Conservation (phyloP, 2,329 filamentous ascomycete genomes). For the Lasiodiplodia sp. region DNA sequence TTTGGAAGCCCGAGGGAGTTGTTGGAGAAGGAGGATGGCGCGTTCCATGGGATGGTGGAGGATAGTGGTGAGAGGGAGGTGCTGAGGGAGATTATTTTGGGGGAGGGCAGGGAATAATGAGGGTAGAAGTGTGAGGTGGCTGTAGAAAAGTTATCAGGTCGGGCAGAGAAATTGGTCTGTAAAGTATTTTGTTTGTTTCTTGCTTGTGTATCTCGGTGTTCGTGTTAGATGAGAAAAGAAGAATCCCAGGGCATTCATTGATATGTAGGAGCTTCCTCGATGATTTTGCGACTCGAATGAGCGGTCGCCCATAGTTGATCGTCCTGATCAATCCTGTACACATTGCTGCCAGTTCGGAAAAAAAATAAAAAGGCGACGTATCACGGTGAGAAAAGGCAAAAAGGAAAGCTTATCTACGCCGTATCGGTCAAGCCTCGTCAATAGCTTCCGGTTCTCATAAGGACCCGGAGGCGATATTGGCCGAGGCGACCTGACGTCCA, state of each 20-base stretch:
- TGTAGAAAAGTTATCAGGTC: neutral
- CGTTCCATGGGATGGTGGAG: slow-evolving; percentile 27
- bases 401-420: too few relatives aligned
- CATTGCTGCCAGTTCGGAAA: too few relatives aligned
- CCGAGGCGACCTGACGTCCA: too few relatives aligned
- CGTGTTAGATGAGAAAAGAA: neutral
- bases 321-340: too few relatives aligned
- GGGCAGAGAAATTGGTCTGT: neutral
- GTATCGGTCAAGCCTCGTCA: too few relatives aligned
- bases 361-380: too few relatives aligned
- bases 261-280: neutral
- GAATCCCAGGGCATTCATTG: neutral
- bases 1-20: slow-evolving; percentile 25
- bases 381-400: too few relatives aligned
- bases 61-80: slow-evolving; percentile 24
- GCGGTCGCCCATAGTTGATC: neutral
- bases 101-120: neutral
- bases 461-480: too few relatives aligned
- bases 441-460: too few relatives aligned
- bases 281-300: neutral
- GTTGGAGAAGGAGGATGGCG: slow-evolving; percentile 13
- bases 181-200: neutral
- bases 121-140: neutral
- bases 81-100: slow-evolving; percentile 21
- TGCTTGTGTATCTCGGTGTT: neutral